phyloP scores from a whole-genome alignment of 2,329 filamentous ascomycete genomes.

The Aspergillus pseudoviridinutans region DNA sequence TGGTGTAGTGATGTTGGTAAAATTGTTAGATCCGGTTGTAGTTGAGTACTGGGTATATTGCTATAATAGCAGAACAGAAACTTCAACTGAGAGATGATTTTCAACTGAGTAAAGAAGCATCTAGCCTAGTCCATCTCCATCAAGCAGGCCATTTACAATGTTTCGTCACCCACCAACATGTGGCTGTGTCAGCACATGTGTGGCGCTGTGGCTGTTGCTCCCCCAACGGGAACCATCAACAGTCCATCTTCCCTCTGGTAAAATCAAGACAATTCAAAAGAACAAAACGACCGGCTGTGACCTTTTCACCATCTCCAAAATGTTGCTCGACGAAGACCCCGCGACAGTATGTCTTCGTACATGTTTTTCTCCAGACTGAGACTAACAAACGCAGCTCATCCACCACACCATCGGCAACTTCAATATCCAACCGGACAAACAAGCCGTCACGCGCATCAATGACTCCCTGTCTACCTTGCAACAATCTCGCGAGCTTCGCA shows the following conservation, averaged over 20 bases:
- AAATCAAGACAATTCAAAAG: background rate
- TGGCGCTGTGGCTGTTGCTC: slow-evolving; percentile 35
- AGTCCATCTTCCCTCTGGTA: background rate
- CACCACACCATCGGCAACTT: slow-evolving; percentile 90
- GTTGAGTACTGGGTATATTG: background rate
- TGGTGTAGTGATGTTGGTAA: background rate
- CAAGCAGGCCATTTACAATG: background rate
- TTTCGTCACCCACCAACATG: slow-evolving; percentile 29
- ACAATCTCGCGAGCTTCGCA: slow-evolving; percentile 73
- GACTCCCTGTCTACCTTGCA: slow-evolving; percentile 80
- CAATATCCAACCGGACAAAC: slow-evolving; percentile 85
- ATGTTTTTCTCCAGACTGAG: background rate
- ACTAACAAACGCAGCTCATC: slow-evolving; percentile 63
- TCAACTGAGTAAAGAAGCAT: background rate
- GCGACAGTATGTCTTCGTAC: slow-evolving; percentile 60
- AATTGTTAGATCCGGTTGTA: background rate
- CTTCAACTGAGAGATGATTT: background rate
- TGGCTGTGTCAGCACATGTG: slow-evolving; percentile 26
- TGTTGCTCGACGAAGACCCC: slow-evolving; percentile 93
- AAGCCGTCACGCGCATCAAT: slow-evolving; percentile 75
- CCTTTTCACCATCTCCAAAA: slow-evolving; percentile 46
- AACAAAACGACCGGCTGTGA: background rate
- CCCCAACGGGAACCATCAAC: slow-evolving; percentile 31
- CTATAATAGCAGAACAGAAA: background rate
- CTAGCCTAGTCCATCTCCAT: background rate